Percentiles rank a stretch among this genome's conserved stretches.
Conservation (phyloP, 306 rosid species). For the Dryas alaskensis region DNA sequence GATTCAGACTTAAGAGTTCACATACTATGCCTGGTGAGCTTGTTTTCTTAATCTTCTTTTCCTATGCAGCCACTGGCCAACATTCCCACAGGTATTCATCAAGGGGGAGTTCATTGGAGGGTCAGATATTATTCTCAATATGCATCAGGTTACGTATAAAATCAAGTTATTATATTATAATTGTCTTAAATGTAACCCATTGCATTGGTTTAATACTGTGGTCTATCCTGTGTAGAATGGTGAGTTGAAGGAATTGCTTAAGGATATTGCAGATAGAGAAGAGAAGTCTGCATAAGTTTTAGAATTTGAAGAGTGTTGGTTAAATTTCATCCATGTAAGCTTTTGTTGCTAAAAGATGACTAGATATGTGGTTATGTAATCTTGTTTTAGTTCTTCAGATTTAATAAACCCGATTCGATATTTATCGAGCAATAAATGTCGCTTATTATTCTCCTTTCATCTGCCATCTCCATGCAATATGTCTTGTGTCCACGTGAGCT, state of each 20-base stretch:
- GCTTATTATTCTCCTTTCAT: not conserved
- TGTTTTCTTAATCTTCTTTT: not conserved
- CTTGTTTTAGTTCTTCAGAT: not conserved
- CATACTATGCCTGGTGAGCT: too few relatives aligned
- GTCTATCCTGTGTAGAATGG: slow-evolving; percentile 49
- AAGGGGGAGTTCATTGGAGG: slow-evolving; percentile 96
- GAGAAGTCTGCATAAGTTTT: slow-evolving; percentile 29
- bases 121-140: slow-evolving; percentile 74
- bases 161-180: not conserved
- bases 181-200: slow-evolving; percentile 12
- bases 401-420: not conserved
- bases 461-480: not conserved
- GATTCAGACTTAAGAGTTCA: too few relatives aligned
- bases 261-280: slow-evolving; percentile 32
- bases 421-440: slow-evolving; percentile 1
- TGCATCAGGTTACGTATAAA: slow-evolving; percentile 64
- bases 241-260: slow-evolving; percentile 56
- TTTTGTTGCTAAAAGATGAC: not conserved
- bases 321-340: not conserved
- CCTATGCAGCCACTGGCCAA: slow-evolving; percentile 71
- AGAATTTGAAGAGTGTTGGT: slow-evolving; percentile 3
- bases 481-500: not conserved
- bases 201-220: slow-evolving; percentile 18
- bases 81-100: slow-evolving; percentile 87
- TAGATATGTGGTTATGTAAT: not conserved